Evolutionary conservation across 140 eudicot species (phyloP), one percentile per base, ranked within the genome.

Genomic region (Flaveria floridana): DNA sequence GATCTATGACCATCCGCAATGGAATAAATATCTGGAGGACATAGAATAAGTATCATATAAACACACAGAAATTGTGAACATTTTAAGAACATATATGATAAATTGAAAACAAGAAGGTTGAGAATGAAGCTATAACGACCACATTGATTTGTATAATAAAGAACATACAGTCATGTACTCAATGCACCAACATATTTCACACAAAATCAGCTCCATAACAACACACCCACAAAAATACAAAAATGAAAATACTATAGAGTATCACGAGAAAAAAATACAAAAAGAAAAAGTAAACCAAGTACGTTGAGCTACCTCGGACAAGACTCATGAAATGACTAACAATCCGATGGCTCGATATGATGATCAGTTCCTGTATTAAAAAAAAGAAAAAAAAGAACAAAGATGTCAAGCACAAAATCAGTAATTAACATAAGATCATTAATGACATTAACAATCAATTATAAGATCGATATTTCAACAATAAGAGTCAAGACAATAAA

Each of bases 311-410:
- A 30, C 78, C 58, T 56, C 55, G 30, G 57, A 41, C 69, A 68
- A 69, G 81, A 50, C 75, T 69, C 52, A 37, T 50, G 59, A 68
- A n/a, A 69, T 30, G 70, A 41, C 63, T 25, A 80, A 67, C 62
- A 59, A 75, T 75, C 47, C 61, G 73, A 48, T 30, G 73, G 73
- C 73, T 75, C 37, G 2, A 75, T 50, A 70, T 80, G 50, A 61
- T 80, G 61, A 25, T 75, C 77, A 53, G 26, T 39, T 75, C 75
- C 84, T 80, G 84, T 7, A 80, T 73, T 66, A 18, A 39, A 75
- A n/a, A 42, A n/a, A 42, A 74, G 48, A 0, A 11, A 68, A 57
- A 34, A 5, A 6, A 6, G 41, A 34, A 34, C 41, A 34, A 34
- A 34, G 41, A 34, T 34, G 41, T 34, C 42, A 37, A 58, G 11